Conservation (phyloP, 1,284 basidiomycete genomes). For the Naganishia albida region DNA sequence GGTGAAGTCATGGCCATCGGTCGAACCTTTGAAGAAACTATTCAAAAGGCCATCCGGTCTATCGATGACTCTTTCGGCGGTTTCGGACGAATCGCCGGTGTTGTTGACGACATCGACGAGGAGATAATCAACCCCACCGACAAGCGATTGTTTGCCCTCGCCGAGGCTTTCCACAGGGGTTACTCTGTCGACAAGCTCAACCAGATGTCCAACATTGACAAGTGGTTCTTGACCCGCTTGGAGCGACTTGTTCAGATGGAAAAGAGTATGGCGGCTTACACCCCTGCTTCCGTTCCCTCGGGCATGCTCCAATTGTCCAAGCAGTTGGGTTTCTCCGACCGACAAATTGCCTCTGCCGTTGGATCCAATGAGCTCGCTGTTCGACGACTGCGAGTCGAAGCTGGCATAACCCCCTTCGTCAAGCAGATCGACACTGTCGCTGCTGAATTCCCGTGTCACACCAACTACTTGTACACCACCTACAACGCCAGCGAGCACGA, state of each 20-base stretch:
- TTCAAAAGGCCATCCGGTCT: slow-evolving; percentile 95
- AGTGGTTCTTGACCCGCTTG: slow-evolving; percentile 93
- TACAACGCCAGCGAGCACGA: slow-evolving; percentile 96
- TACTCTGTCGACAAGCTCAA: slow-evolving; percentile 95
- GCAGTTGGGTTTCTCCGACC: slow-evolving; percentile 94
- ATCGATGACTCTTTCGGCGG: slow-evolving; percentile 94
- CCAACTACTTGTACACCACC: slow-evolving; percentile 98
- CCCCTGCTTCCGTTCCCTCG: slow-evolving; percentile 67
- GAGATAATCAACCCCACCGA: slow-evolving; percentile 57
- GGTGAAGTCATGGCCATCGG: slow-evolving; percentile 99
- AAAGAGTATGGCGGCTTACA: slow-evolving; percentile 64
- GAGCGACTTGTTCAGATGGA: slow-evolving; percentile 81
- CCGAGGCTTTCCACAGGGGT: slow-evolving; percentile 63
- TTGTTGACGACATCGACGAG: slow-evolving; percentile 52
- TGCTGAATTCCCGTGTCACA: slow-evolving; percentile 97
- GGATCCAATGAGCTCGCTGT: slow-evolving; percentile 87
- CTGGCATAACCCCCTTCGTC: slow-evolving; percentile 82
- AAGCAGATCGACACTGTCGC: slow-evolving; percentile 99
- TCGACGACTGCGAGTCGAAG: slow-evolving; percentile 80
- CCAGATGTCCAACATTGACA: slow-evolving; percentile 96
- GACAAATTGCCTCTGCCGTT: slow-evolving; percentile 77
- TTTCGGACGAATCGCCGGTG: slow-evolving; percentile 82
- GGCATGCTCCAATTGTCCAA: slow-evolving; percentile 79
- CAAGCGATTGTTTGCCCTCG: slow-evolving; percentile 58
- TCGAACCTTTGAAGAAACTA: slow-evolving; percentile 94